Evolutionary conservation across 805 yeast genomes (phyloP), one percentile per base, ranked within the genome.

Genomic region (Isabelozyma pseudorhagii): DNA sequence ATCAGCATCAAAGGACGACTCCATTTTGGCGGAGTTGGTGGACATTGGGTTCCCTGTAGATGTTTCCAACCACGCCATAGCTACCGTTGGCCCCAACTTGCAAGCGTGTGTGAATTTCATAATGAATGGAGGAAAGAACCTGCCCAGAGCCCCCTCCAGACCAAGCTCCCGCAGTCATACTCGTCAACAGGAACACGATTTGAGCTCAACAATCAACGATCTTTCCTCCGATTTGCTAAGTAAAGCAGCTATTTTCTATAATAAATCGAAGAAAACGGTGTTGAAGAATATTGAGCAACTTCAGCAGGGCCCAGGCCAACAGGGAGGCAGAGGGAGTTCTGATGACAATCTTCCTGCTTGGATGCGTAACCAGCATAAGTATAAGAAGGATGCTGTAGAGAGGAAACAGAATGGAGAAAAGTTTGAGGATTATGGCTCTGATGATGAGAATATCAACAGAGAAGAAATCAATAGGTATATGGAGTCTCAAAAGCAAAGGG

Each of bases 21-120:
- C 68, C 40, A 74, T 82, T 1, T 61, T 88, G 14, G 93, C 93
- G 0, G 87, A 83, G 55, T 71, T 89, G 41, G 66, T 87, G 2
- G 94, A 89, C 51, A 89, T 89, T 82, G 96, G 96, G 2, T 89
- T 89, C 58, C 66, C 85, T 1, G 69, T 79, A 0, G 83, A 81
- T 1, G 79, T 75, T 46, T 83, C 94, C 4, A 77, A 74, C 25
- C 66, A 68, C 2, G 96, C 96, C 0, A 71, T 89, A 38, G 75
- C 67, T 7, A 67, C 72, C 43, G 80, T 84, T 0, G 89, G 91
- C 0, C 61, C 75, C 5, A 81, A 86, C 55, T 71, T 88, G 8
- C 80, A 84, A 50, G 76, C 71, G 21, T 91, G 96, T 29, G 85
- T 88, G 17, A 81, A 82, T 45, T 79, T 68, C 54, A 71, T 89